Percentiles rank a stretch among this genome's conserved stretches.
These are phyloP conservation scores for Salvia hispanica DNA, from an alignment of 257 asterid genomes.

Conservation along the genomic window DNA sequence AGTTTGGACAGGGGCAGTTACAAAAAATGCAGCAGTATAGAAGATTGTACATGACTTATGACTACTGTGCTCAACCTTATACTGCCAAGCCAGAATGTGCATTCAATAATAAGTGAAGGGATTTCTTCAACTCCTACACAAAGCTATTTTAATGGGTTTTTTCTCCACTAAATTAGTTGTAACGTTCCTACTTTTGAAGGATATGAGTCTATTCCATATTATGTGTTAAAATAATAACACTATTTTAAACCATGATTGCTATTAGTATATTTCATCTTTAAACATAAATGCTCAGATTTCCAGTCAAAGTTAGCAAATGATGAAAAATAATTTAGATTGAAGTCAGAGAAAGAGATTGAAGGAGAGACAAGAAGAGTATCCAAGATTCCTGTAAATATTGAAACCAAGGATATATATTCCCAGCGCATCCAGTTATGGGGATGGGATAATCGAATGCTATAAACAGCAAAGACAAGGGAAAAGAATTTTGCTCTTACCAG, in stretches of 20 bases:
- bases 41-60: constrained; percentile 34
- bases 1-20: constrained; percentile 31
- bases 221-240: no score
- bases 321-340: constrained; percentile 4
- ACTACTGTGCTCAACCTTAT: constrained; percentile 36
- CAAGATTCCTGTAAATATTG: constrained; percentile 58
- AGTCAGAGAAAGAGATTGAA: background rate
- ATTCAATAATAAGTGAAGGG: background rate
- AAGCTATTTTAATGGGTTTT: no score
- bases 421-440: constrained; percentile 37
- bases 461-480: constrained; percentile 20
- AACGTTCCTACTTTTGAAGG: no score
- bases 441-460: constrained; percentile 44
- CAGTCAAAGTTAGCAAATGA: no score
- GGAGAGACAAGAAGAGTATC: constrained; percentile 34
- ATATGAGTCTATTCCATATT: no score
- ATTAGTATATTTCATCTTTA: no score
- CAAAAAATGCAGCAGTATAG: constrained; percentile 13
- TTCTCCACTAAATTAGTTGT: no score
- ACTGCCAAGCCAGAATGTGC: constrained; percentile 44
- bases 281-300: no score
- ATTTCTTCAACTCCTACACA: no score
- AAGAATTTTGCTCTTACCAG: constrained; percentile 25
- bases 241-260: no score
- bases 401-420: constrained; percentile 51